Evolutionary conservation across 1,139 yeast species (phyloP), one percentile per base, ranked within the genome.

Genomic region (Nakaseomyces sp.): DNA sequence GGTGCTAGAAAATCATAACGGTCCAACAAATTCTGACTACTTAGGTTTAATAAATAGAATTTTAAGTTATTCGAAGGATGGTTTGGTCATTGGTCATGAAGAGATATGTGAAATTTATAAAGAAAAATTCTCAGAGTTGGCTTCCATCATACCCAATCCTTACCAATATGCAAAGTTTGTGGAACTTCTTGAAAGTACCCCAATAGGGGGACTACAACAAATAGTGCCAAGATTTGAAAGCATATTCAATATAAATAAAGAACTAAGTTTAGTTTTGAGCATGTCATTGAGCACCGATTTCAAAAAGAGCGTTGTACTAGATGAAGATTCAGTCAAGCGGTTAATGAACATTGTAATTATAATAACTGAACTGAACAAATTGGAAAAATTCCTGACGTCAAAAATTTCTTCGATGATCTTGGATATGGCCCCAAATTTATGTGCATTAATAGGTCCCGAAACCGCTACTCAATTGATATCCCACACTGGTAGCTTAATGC

Each of bases 381-480:
- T 77, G 0, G 68, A 75, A 46, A 51, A 51, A 1, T 60, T 64
- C 28, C 69, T 87, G 12, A 71, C 79, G 0, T 50, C 59, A 1
- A 82, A 74, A 53, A 78, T 87, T 15, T 71, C 89, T 0, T 60
- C 70, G 1, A 72, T 79, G 52, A 69, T 86, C 29, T 65, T 45
- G 12, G 18, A 37, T 2, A 42, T 82, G 57, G 94, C 96, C 0
- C 98, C 98, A 1, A 93, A 91, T 59, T 65, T 86, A 2, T 71
- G 86, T 2, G 77, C 77, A 0, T 67, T 91, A 7, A 70, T 91
- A 3, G 95, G 95, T 0, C 69, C 94, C 0, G 69, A 75, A 3
- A 75, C 86, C 0, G 77, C 95, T 0, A 81, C 95, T 0, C 88
- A 83, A 55, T 64, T 91, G 10, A 64, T 91, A 37, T 76, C 87